These are phyloP conservation scores for Eimeria acervulina DNA, from an alignment of 169 alveolate species.

Conservation along the genomic window DNA sequence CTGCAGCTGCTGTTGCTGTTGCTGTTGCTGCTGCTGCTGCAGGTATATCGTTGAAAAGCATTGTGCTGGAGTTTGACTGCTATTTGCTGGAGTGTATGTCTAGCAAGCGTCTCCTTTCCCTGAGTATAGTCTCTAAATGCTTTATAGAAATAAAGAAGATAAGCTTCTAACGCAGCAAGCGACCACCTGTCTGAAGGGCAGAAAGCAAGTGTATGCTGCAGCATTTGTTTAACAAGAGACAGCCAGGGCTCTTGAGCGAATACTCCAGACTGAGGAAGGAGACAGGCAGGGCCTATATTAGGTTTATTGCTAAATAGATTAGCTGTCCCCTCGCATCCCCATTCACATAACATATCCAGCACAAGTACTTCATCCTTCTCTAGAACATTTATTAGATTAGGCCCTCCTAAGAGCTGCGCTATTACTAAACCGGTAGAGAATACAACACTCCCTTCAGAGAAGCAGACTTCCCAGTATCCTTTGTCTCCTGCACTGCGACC, in stretches of 20 bases:
- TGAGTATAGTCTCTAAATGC: background rate
- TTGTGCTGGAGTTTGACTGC: background rate
- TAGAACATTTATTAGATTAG: slow-evolving; percentile 84
- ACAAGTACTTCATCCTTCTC: slow-evolving; percentile 86
- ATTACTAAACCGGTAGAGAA: slow-evolving; percentile 87
- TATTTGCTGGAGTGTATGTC: background rate
- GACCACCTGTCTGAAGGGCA: slow-evolving; percentile 86
- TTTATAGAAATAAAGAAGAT: background rate
- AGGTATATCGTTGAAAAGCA: background rate
- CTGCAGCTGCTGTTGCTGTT: background rate
- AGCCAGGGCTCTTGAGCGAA: slow-evolving; percentile 86
- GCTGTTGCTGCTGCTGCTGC: background rate
- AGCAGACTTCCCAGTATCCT: slow-evolving; percentile 85
- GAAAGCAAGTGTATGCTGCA: slow-evolving; percentile 85
- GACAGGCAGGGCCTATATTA: slow-evolving; percentile 83
- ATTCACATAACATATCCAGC: slow-evolving; percentile 87
- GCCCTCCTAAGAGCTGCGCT: slow-evolving; percentile 88
- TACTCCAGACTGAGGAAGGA: slow-evolving; percentile 86
- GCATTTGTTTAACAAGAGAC: slow-evolving; percentile 79
- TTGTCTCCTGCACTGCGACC: no score
- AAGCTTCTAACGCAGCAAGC: slow-evolving; percentile 27
- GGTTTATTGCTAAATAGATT: slow-evolving; percentile 82
- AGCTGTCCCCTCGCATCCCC: slow-evolving; percentile 85
- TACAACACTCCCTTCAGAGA: slow-evolving; percentile 84
- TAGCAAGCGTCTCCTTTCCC: background rate